Conservation (phyloP, 352 stramenopile species). For the Pythium rishiriense region DNA sequence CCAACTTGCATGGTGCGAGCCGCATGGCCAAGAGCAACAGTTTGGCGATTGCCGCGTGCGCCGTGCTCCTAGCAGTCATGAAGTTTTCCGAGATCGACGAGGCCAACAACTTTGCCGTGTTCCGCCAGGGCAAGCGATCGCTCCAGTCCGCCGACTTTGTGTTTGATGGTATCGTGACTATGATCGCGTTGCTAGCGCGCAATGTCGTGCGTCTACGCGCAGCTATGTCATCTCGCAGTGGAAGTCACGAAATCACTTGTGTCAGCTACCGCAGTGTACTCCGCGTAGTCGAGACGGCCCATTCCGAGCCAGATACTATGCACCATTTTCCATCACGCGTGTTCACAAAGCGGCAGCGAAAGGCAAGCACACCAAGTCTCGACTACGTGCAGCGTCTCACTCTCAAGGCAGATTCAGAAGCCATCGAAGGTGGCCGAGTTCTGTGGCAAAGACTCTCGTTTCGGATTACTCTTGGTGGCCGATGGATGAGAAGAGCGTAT, state of each 20-base stretch:
- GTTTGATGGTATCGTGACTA: constrained; percentile 9
- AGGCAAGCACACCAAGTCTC: no score
- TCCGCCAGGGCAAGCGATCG: neutral
- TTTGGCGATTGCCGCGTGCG: no score
- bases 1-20: neutral
- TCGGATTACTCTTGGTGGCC: no score
- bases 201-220: constrained; percentile 7
- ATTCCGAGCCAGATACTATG: no score
- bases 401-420: no score
- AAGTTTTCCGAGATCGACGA: no score
- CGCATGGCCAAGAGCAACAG: no score
- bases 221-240: neutral
- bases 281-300: neutral
- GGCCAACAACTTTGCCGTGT: constrained; percentile 3
- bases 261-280: neutral
- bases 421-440: no score
- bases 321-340: neutral
- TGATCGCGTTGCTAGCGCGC: constrained; percentile 1
- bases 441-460: no score
- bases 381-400: no score
- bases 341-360: neutral
- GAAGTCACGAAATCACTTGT: neutral
- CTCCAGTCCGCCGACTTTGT: constrained; percentile 4
- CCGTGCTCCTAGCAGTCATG: no score
- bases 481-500: no score